Evolutionary conservation across 768 basidiomycete genomes (phyloP), one percentile per base, ranked within the genome.

Genomic region (Hericium coralloides): DNA sequence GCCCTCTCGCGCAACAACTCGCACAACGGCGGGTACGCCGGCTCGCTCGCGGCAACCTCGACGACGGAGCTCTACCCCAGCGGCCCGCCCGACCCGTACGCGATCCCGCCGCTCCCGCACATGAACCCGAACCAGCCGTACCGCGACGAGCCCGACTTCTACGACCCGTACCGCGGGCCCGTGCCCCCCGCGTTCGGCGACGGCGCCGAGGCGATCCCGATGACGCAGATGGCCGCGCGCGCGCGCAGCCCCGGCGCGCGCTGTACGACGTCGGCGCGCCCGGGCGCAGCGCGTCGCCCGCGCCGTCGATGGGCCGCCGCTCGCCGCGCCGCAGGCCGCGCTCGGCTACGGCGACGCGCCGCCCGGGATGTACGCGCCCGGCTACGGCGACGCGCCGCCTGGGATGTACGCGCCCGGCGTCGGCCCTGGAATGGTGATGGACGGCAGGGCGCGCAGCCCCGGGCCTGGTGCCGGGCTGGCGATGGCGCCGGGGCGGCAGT

Each of bases 141-240:
- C 67, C 78, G 69, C 55, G 90, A 92, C 64, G 87, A 92, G 58
- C 86, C 88, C 0, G 65, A 70, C 8, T 75, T 72, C 38, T 92
- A 82, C 67, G 91, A 93, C 68, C 90, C 90, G 20, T 92, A 93
- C 68, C 77, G 79, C 25, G 87, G 87, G 1, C 85, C 89, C n/a
- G 72, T 85, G 18, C 85, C 87, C 6, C 79, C 79, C 52, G 77
- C 87, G 2, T 76, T 90, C 50, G 74, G 78, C 49, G 61, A 52
- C n/a, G 58, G 63, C 31, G 66, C 55, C 2, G 88, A 91, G 66
- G 76, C 80, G 4, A 86, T 87, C 52, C 85, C 87, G 18, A 90
- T 91, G 89, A 88, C 80, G 0, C 83, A 87, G 65, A 78, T 58
- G 49, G 43, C 43, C 77, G 59, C 64, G 38, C 59, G 67, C 23